Evolutionary conservation across 1,139 yeast species (phyloP).

Genomic region (Pneumocystis jirovecii): DNA sequence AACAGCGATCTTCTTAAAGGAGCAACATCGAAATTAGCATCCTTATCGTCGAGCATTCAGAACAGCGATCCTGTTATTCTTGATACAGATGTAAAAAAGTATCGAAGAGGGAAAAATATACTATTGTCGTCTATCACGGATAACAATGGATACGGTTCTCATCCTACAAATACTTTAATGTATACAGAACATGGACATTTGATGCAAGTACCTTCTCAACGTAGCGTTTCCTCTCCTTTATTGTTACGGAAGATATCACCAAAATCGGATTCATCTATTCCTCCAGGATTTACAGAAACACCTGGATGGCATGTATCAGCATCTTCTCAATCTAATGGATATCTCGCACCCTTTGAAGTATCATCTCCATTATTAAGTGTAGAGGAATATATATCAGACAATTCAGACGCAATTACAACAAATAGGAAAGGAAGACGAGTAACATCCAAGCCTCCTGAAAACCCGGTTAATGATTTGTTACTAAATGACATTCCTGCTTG

Average conservation of each 20-base stretch:
- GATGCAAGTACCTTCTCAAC: constrained; percentile 8
- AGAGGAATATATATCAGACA: constrained; percentile 5
- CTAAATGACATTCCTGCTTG: constrained; percentile 77
- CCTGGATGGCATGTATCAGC: neutral
- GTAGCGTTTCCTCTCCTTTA: constrained; percentile 4
- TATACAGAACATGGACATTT: constrained; percentile 13
- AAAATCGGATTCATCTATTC: neutral
- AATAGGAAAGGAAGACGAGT: constrained; percentile 3
- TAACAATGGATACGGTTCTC: neutral
- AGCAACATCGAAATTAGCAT: constrained; percentile 27
- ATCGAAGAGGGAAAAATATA: constrained; percentile 17
- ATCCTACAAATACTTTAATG: constrained; percentile 11
- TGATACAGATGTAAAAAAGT: constrained; percentile 22
- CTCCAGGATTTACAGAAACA: neutral
- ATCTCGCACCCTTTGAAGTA: constrained; percentile 3
- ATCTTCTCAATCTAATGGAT: neutral
- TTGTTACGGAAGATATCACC: neutral
- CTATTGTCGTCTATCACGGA: constrained; percentile 10
- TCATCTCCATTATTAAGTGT: constrained; percentile 5
- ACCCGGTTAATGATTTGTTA: constrained; percentile 27
- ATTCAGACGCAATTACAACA: neutral
- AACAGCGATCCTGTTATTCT: constrained; percentile 10
- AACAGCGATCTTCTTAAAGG: constrained; percentile 14
- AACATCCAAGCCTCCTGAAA: constrained; percentile 7
- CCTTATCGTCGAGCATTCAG: constrained; percentile 21